A percentile compares a stretch with the other conserved stretches of the same genome.
phyloP scores from a whole-genome alignment of 176 grass and related monocot species.

The Oryza officinalis region DNA sequence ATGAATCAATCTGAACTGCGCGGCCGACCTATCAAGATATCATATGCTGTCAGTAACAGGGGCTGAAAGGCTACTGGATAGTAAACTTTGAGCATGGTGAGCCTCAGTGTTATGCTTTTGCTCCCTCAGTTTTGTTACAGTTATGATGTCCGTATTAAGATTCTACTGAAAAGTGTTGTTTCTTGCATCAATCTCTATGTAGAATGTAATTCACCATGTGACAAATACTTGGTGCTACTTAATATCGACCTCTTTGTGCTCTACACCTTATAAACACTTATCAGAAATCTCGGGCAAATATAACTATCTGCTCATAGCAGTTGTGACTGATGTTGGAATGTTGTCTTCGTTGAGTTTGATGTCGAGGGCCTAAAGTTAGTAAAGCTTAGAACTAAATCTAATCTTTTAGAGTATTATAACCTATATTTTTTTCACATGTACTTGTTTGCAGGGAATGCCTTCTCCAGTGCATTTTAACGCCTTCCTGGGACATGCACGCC shows the following conservation, averaged over 20 bases:
- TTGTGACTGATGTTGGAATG: background rate
- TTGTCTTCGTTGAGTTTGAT: background rate
- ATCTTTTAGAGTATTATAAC: background rate
- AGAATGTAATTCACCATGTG: constrained; percentile 2
- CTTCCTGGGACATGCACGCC: background rate
- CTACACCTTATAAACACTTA: background rate
- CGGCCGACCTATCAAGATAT: constrained; percentile 74
- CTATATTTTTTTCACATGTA: background rate
- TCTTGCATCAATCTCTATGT: background rate
- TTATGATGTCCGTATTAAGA: background rate
- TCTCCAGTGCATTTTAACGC: background rate
- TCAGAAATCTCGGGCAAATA: background rate
- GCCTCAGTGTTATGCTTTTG: background rate
- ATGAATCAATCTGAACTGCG: constrained; percentile 72
- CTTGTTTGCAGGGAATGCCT: background rate
- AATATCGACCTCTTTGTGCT: background rate
- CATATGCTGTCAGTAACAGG: constrained; percentile 75
- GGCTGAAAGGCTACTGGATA: constrained; percentile 38
- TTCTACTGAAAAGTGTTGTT: background rate
- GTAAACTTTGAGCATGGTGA: background rate
- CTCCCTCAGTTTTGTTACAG: background rate
- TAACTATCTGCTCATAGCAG: background rate
- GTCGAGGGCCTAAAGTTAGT: background rate
- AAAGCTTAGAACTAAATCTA: background rate
- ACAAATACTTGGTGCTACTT: background rate